Evolutionary conservation across 805 yeast species (phyloP).

Genomic region (Pichia cabralensis): DNA sequence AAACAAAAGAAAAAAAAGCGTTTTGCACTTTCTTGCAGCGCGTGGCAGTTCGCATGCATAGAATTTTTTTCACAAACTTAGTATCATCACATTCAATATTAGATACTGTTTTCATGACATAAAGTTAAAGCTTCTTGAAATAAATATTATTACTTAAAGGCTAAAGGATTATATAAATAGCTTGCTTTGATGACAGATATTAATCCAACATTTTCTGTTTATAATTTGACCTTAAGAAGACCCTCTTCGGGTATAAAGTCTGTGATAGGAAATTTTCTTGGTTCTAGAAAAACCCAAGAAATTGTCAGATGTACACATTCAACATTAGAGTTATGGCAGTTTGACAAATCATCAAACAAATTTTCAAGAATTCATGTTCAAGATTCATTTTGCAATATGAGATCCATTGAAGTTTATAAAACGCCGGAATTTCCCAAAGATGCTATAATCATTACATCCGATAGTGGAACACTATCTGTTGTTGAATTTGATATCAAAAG

Average conservation of each 20-base stretch:
- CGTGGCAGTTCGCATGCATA: too few species aligned
- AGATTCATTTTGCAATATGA: constrained; percentile 48
- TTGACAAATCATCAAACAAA: constrained; percentile 47
- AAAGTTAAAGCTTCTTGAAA: too few species aligned
- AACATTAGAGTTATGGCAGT: constrained; percentile 41
- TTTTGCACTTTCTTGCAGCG: too few species aligned
- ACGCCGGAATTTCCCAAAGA: too few species aligned
- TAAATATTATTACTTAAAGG: too few species aligned
- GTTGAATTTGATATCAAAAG: constrained; percentile 23
- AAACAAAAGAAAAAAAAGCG: too few species aligned
- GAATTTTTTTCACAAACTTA: too few species aligned
- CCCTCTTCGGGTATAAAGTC: constrained; percentile 47
- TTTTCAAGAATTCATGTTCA: constrained; percentile 34
- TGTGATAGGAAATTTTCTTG: constrained; percentile 62
- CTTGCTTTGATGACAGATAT: constrained; percentile 13
- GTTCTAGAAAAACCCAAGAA: constrained; percentile 45
- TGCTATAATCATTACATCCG: constrained; percentile 59
- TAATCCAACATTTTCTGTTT: constrained; percentile 38
- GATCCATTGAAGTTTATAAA: too few species aligned
- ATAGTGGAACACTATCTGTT: constrained; percentile 63
- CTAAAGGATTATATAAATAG: not conserved
- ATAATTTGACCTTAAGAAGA: constrained; percentile 59
- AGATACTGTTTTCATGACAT: too few species aligned
- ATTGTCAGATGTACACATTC: constrained; percentile 50
- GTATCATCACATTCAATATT: too few species aligned